phyloP scores from a whole-genome alignment of 2,329 filamentous ascomycete genomes.

The Penicillium vulpinum region DNA sequence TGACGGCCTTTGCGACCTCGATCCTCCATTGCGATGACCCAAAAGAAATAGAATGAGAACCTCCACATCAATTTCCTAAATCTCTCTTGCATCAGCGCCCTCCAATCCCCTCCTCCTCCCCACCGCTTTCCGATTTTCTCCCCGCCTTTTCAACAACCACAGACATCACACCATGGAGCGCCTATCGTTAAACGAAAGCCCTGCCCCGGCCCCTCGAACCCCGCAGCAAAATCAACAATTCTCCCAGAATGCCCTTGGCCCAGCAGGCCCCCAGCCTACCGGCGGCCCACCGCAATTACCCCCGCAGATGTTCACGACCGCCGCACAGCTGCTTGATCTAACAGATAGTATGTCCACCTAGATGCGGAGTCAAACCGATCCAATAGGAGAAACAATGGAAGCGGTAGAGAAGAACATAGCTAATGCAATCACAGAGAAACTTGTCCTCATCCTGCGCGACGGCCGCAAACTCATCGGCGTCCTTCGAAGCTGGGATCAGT shows the following conservation, averaged over 20 bases:
- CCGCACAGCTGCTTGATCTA: constrained; percentile 89
- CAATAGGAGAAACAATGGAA: background rate
- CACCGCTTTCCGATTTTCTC: constrained; percentile 10
- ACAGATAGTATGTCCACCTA: constrained; percentile 77
- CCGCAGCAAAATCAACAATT: constrained; percentile 30
- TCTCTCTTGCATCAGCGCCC: background rate
- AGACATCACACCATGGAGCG: constrained; percentile 36
- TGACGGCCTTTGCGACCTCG: constrained; percentile 12
- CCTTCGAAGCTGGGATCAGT: constrained; percentile 94
- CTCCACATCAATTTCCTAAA: background rate
- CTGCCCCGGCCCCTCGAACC: constrained; percentile 27
- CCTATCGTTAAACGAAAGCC: constrained; percentile 37
- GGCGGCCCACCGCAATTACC: constrained; percentile 51
- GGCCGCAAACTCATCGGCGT: constrained; percentile 93
- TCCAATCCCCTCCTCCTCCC: background rate
- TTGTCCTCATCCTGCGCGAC: constrained; percentile 86
- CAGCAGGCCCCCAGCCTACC: constrained; percentile 25
- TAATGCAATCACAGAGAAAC: constrained; percentile 70
- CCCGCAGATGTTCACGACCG: constrained; percentile 98
- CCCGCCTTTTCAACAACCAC: constrained; percentile 8
- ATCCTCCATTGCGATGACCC: constrained; percentile 1
- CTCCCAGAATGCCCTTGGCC: constrained; percentile 30
- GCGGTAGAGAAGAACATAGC: background rate
- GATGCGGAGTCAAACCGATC: background rate
- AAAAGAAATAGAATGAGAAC: constrained; percentile 19